Evolutionary conservation across 2,329 filamentous ascomycete genomes (phyloP), one percentile per base, ranked within the genome.

Genomic region (Ceratocystis papillata): DNA sequence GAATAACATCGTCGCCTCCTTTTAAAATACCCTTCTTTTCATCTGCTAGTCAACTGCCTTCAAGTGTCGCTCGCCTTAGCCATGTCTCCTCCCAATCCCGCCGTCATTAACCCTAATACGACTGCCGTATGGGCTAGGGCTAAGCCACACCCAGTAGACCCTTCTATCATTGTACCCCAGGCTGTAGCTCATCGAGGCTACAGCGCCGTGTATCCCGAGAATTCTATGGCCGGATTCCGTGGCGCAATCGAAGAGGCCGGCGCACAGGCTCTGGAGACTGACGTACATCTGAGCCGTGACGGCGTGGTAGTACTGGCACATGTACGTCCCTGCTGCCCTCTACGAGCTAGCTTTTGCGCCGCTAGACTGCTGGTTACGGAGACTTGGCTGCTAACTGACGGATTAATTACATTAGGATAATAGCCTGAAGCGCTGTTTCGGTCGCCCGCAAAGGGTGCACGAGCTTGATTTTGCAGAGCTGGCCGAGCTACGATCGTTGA

Each of bases 301-400:
- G 86, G 87, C 5, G 86, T 96, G 0, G 88, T 96, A 0, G 89
- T 97, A 8, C 77, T 97, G 50, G 90, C 87, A 59, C 91, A 95
- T 78, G 88, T 89, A 76, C 74, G 80, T 72, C 22, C 5, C 33
- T 15, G 46, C 30, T 63, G 8, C 44, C 28, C 28, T 12, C 12
- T 1, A 41, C 37, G 4, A 12, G 37, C 8, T 41, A 12, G 37
- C 10, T 41, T 41, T 15, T 41, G 4, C 37, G 12, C 10, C 37
- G 37, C 12, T 41, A 15, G 10, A 41, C 37, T 15, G 12, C 10
- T 41, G 0, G 37, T 5, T 15, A 5, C 53, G 12, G 10, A 7
- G 28, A 17, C 25, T 6, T 12, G 53, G 28, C 12, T 12, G 6
- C 28, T 30, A 15, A 57, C 10, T 15, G 3, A 4, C 28, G 15